phyloP scores from a whole-genome alignment of 163 green algal species.

The Scenedesmus sp. region DNA sequence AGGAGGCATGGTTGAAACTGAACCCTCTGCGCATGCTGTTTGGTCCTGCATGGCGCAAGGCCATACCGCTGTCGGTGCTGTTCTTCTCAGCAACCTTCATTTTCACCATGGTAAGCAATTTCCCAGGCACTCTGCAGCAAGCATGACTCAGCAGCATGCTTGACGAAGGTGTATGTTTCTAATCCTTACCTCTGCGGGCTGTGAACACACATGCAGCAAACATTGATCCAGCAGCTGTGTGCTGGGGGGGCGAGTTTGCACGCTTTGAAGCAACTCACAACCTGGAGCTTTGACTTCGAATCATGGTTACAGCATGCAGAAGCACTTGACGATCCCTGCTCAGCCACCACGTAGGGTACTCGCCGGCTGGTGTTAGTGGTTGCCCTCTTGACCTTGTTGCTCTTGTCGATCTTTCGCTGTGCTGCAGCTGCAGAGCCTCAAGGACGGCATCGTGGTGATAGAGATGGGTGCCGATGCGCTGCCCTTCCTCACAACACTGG shows the following conservation, averaged over 20 bases:
- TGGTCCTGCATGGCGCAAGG: conserved; percentile 19
- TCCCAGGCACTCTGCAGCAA: neutral
- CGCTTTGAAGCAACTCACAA: too few species aligned
- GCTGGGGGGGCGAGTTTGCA: too few species aligned
- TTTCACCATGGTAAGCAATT: conserved; percentile 23
- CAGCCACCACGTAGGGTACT: too few species aligned
- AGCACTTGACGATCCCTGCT: too few species aligned
- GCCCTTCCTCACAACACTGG: conserved; percentile 20
- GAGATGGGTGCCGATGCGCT: conserved; percentile 29
- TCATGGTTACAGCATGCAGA: too few species aligned
- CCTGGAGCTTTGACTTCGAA: too few species aligned
- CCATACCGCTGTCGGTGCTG: conserved; percentile 28
- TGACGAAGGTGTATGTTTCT: too few species aligned
- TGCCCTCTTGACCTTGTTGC: too few species aligned
- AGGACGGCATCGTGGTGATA: conserved; percentile 32
- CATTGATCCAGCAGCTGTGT: too few species aligned
- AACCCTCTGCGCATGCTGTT: conserved; percentile 9
- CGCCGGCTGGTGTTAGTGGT: too few species aligned
- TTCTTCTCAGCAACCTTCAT: conserved; percentile 37
- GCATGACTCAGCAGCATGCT: neutral
- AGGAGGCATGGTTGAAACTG: neutral
- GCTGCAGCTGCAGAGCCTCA: neutral
- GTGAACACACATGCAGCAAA: too few species aligned
- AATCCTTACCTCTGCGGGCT: too few species aligned
- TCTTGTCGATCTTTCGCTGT: neutral